phyloP scores from a whole-genome alignment of 768 basidiomycete genomes.

The Gloeopeniophorella convolvens region DNA sequence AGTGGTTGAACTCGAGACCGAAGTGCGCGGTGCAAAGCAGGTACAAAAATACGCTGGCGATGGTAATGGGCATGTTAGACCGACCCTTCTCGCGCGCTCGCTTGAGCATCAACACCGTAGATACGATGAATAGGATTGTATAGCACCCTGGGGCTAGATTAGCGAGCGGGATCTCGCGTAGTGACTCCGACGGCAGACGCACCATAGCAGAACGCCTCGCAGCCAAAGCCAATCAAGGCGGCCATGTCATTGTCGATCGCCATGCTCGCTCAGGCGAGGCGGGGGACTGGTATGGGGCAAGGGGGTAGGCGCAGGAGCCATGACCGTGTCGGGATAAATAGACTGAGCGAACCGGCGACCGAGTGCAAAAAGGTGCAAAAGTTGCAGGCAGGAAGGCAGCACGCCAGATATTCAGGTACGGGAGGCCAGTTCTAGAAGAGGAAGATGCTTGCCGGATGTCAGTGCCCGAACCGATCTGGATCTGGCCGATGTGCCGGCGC shows the following conservation, averaged over 20 bases:
- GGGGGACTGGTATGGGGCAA: not conserved
- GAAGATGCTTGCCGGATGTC: too few relatives aligned
- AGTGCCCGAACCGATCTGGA: too few relatives aligned
- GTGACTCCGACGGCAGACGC: slow-evolving; percentile 21
- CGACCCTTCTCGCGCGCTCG: not conserved
- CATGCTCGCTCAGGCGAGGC: slow-evolving; percentile 18
- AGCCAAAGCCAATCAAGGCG: slow-evolving; percentile 33
- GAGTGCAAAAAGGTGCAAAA: too few relatives aligned
- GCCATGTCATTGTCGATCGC: slow-evolving; percentile 28
- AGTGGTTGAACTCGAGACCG: not conserved
- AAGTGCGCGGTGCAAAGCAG: not conserved
- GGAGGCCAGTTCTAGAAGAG: too few relatives aligned
- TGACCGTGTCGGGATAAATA: not conserved
- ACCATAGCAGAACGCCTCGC: slow-evolving; percentile 35
- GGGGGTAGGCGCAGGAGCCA: not conserved
- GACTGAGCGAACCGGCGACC: too few relatives aligned
- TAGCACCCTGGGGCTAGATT: slow-evolving; percentile 1
- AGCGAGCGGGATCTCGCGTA: not conserved
- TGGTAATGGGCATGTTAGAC: not conserved
- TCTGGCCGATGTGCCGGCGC: too few relatives aligned
- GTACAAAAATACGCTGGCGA: not conserved
- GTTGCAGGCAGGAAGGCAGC: too few relatives aligned
- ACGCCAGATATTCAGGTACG: too few relatives aligned
- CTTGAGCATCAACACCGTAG: not conserved
- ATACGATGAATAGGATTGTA: slow-evolving; percentile 1